These are phyloP conservation scores for Chlamydomonas asymmetrica DNA, from an alignment of 139 green algal species.

Conservation along the genomic window DNA sequence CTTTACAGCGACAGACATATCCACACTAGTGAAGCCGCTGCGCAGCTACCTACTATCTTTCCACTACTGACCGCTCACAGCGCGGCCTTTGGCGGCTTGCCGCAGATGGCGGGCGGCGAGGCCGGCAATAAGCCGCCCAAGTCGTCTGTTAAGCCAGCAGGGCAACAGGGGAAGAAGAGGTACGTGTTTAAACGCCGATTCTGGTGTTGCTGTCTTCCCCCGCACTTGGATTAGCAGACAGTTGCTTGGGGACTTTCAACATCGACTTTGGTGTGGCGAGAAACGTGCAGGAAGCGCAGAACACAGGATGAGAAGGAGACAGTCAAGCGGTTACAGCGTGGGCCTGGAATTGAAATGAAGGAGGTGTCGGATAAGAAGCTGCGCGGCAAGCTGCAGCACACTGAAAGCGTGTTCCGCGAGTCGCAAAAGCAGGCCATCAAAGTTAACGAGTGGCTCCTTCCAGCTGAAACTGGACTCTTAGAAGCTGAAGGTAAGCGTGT, in stretches of 20 bases:
- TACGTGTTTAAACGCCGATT: no score
- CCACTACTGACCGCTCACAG: no score
- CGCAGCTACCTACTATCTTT: no score
- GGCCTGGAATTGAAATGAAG: constrained; percentile 35
- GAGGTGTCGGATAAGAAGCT: constrained; percentile 86
- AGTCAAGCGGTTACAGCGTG: constrained; percentile 30
- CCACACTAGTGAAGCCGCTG: no score
- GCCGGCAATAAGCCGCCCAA: no score
- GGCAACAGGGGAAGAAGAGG: no score
- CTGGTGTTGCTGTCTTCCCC: no score
- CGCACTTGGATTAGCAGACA: neutral
- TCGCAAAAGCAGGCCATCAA: constrained; percentile 61
- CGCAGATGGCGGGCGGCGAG: no score
- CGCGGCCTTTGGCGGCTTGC: no score
- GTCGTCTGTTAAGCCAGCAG: no score
- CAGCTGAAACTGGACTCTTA: constrained; percentile 69
- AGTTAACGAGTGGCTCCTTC: constrained; percentile 84
- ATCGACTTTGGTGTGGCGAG: neutral
- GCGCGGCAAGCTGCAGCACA: constrained; percentile 71
- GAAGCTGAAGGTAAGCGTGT: no score
- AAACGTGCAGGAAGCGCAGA: neutral
- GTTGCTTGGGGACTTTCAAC: neutral
- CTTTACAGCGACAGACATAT: no score
- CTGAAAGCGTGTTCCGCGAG: constrained; percentile 59
- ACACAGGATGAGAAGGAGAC: constrained; percentile 19